These are phyloP conservation scores for Colletotrichum trifolii DNA, from an alignment of 2,329 filamentous ascomycete genomes.

Conservation along the genomic window DNA sequence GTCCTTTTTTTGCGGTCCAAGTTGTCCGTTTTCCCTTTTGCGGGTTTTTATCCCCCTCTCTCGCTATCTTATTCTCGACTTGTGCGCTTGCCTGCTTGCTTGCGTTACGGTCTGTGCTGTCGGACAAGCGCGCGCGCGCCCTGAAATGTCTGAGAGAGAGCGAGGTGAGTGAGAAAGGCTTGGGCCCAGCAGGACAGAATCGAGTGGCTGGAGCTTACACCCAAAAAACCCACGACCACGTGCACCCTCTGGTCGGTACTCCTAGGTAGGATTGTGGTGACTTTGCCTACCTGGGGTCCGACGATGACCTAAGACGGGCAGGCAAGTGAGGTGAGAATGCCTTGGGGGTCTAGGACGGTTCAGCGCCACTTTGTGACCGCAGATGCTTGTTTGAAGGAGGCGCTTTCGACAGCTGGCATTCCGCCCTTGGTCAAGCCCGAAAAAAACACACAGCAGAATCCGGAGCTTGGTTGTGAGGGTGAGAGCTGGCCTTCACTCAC, in stretches of 20 bases:
- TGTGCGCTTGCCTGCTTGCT: not conserved
- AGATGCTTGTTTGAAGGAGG: slow-evolving; percentile 29
- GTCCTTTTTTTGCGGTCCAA: slow-evolving; percentile 1
- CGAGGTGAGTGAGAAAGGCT: slow-evolving; percentile 2
- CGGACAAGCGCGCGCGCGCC: not conserved
- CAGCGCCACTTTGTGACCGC: slow-evolving; percentile 24
- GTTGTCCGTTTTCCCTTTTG: not conserved
- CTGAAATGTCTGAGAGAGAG: not conserved
- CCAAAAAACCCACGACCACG: slow-evolving; percentile 1
- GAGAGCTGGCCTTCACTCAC: slow-evolving; percentile 21
- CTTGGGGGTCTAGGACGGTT: slow-evolving; percentile 1
- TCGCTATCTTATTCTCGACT: too few relatives aligned
- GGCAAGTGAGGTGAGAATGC: slow-evolving; percentile 15
- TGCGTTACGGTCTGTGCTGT: slow-evolving; percentile 4
- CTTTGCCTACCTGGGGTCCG: slow-evolving; percentile 6
- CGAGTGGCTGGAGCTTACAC: slow-evolving; percentile 17
- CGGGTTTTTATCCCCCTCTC: not conserved
- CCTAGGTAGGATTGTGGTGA: not conserved
- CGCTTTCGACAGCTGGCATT: slow-evolving; percentile 6
- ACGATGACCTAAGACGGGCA: slow-evolving; percentile 9
- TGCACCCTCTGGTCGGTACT: slow-evolving; percentile 3
- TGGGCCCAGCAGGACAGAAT: not conserved
- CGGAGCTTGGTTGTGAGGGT: slow-evolving; percentile 3
- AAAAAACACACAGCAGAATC: slow-evolving; percentile 2
- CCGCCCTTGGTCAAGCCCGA: slow-evolving; percentile 22